Percentiles rank a stretch among this genome's conserved stretches.
Evolutionary conservation across 2,329 filamentous ascomycete species (phyloP).

Genomic region (Biscogniauxia marginata): DNA sequence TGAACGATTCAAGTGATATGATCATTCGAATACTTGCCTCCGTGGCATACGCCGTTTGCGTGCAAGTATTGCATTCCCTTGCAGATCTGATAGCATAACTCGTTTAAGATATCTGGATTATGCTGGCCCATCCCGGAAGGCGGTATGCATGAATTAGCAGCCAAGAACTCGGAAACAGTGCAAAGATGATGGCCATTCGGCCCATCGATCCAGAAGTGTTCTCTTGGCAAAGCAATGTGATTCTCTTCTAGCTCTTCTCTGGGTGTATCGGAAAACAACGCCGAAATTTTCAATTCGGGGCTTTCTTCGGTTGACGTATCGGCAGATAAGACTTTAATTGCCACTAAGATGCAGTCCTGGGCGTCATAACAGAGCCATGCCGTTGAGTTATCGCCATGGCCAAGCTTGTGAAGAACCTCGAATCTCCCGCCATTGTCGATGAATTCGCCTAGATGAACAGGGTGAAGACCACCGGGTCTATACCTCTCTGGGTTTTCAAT

Average conservation of each 20-base stretch:
- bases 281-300: slow-evolving; percentile 4
- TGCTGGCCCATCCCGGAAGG: slow-evolving; percentile 6
- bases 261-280: not conserved
- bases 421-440: slow-evolving; percentile 7
- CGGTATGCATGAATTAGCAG: slow-evolving; percentile 6
- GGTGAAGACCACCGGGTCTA: slow-evolving; percentile 11
- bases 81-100: slow-evolving; percentile 8
- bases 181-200: slow-evolving; percentile 15
- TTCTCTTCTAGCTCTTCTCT: slow-evolving; percentile 7
- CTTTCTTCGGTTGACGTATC: slow-evolving; percentile 8
- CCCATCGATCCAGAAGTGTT: slow-evolving; percentile 14
- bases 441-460: slow-evolving; percentile 10
- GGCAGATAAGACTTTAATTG: slow-evolving; percentile 10
- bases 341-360: not conserved
- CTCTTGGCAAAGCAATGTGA: slow-evolving; percentile 5
- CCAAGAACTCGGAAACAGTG: slow-evolving; percentile 10
- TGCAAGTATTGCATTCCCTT: slow-evolving; percentile 15
- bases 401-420: slow-evolving; percentile 12
- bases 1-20: too few species aligned
- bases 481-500: slow-evolving; percentile 13
- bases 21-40: slow-evolving; percentile 5
- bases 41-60: slow-evolving; percentile 9
- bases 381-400: slow-evolving; percentile 6
- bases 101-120: slow-evolving; percentile 5
- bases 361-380: slow-evolving; percentile 12